Evolutionary conservation across 2,329 filamentous ascomycete genomes (phyloP), one percentile per base, ranked within the genome.

Genomic region (Westerdykella ornata): DNA sequence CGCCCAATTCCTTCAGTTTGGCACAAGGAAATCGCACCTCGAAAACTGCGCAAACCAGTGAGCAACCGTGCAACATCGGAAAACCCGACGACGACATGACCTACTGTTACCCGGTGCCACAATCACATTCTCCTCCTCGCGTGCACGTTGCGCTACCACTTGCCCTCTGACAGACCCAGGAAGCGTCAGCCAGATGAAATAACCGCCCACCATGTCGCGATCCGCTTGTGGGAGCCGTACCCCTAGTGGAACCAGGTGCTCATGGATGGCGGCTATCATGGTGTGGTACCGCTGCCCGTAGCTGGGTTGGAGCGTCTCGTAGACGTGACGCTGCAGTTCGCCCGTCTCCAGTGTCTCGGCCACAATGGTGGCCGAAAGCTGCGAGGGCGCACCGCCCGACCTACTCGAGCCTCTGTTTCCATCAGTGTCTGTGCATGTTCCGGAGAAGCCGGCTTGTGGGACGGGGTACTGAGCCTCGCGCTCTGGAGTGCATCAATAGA

Each of bases 181-280:
- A 4, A 94, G 63, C 1, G 72, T 73, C 18, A 94, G 65, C 88
- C 88, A 95, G 36, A 94, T 70, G 62, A 94, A 95, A 61, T 90
- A 95, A 0, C 88, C 88, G 0, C 88, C 88, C 20, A 82, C 83
- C 3, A 82, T 63, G 3, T 69, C 60, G 26, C 69, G 64, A 41
- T 68, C 61, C 1, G 62, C 54, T 41, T 75, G 65, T 12, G 65
- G 62, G 29, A 71, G 44, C 53, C 64, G 51, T 68, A 85, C 75
- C 1, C 82, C 84, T 0, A 85, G 68, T 1, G 84, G 82, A 0
- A 73, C 57, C 1, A 94, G 69, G 36, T 82, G 63, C 38, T 72
- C 60, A 29, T 73, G 59, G 17, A 92, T 76, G 0, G 82, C 78
- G 2, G 63, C 52, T 46, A 81, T 70, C 57, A 90, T 73, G 2